These are phyloP conservation scores for Saccharomycopsis babjevae DNA, from an alignment of 805 yeast genomes.

Conservation along the genomic window DNA sequence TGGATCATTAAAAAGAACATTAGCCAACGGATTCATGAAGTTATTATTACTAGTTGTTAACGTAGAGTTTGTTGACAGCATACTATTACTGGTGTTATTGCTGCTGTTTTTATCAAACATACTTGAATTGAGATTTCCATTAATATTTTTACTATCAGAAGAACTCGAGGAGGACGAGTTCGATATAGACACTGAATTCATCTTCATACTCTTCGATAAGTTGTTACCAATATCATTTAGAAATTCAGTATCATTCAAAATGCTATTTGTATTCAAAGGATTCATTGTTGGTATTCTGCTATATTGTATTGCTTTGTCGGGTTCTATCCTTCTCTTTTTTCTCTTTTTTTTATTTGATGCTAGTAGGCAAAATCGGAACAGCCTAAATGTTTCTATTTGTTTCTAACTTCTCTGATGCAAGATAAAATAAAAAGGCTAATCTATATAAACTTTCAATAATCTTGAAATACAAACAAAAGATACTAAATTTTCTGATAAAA, in stretches of 20 bases:
- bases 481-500: no score
- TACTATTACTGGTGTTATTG: not conserved
- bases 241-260: not conserved
- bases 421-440: no score
- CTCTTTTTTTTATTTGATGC: not conserved
- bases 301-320: not conserved
- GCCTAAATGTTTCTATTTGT: not conserved
- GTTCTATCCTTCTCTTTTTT: no score
- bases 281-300: not conserved
- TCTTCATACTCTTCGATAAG: not conserved
- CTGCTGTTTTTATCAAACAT: not conserved
- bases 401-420: no score
- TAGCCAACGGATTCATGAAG: not conserved
- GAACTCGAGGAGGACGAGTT: not conserved
- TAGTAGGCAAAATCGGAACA: not conserved
- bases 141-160: not conserved
- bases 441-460: no score
- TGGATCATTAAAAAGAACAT: not conserved
- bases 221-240: not conserved
- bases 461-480: no score
- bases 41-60: not conserved
- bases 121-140: not conserved
- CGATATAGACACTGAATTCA: not conserved
- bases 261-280: not conserved
- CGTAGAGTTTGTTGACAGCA: not conserved